Evolutionary conservation across 140 eudicot species (phyloP), one percentile per base, ranked within the genome.

Genomic region (Ambrosia hybrid): DNA sequence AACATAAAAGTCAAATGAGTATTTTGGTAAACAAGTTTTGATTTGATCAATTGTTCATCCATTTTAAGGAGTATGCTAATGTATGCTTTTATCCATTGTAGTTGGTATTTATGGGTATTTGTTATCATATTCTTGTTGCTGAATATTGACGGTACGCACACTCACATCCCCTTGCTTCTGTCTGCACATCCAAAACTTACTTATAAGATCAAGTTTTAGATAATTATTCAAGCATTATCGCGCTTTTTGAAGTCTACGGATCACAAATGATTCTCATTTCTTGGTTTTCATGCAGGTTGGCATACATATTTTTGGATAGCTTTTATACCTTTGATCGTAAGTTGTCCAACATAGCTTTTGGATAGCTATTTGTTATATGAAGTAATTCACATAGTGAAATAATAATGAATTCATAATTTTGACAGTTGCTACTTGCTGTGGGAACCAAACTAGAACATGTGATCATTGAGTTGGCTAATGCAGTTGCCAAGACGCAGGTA

Each of bases 361-460:
- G 7, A 39, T 39, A 6, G 26, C 45, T 49, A 9, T 49, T 49
- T 67, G 13, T 51, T 2, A 53, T n/a, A 8, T 68, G 73, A 51
- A 51, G 12, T 49, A 12, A 30, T 57, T 68, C 45, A 43, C 33
- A 34, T 9, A 30, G 1, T 30, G 4, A 33, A 14, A 51, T 53
- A 21, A 58, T 1, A 4, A 21, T 17, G 7, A 17, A 57, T 5
- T 56, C 11, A 17, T 57, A 17, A 58, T 21, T 58, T 9, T 58
- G 2, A 39, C 85, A 94, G 99, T 80, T 94, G 73, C 89, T 94
- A 6, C 91, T 94, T 63, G 81, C 92, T 45, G 92, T 94, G 78
- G 99, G 99, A 64, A 81, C 99, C 4, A 94, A 94, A 76, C 86
- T 94, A 78, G 97, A 94, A 87, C 99, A 90, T 71, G 85, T 94